Conservation (phyloP, 2,329 filamentous ascomycete species). For the Aspergillus vadensis region DNA sequence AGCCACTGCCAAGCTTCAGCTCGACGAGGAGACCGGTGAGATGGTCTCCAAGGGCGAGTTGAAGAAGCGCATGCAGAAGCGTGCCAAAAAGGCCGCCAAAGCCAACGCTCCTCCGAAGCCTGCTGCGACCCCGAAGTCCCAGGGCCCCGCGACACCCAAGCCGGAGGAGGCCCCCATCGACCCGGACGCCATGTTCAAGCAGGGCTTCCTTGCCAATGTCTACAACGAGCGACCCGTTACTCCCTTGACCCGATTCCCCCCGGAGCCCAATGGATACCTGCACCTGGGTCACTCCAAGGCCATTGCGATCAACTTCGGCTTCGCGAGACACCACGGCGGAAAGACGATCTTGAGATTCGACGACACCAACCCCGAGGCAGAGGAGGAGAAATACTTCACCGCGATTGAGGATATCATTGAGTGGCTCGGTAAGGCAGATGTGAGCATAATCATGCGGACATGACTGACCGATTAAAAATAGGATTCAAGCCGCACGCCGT, state of each 20-base stretch:
- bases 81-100: slow-evolving; percentile 32
- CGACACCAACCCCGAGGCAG: slow-evolving; percentile 92
- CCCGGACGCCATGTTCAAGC: slow-evolving; percentile 73
- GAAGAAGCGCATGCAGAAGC: slow-evolving; percentile 31
- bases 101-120: slow-evolving; percentile 35
- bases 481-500: slow-evolving; percentile 77
- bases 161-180: slow-evolving; percentile 32
- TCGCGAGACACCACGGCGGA: slow-evolving; percentile 81
- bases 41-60: slow-evolving; percentile 32
- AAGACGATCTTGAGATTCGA: slow-evolving; percentile 75
- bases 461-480: neutral
- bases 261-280: slow-evolving; percentile 89
- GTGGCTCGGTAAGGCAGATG: slow-evolving; percentile 62
- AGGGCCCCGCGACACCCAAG: slow-evolving; percentile 26
- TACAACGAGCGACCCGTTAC: slow-evolving; percentile 64
- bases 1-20: slow-evolving; percentile 23
- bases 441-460: neutral
- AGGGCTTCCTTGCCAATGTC: slow-evolving; percentile 73
- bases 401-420: slow-evolving; percentile 85
- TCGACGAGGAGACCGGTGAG: slow-evolving; percentile 26
- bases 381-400: slow-evolving; percentile 85
- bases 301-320: slow-evolving; percentile 95
- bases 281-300: slow-evolving; percentile 95
- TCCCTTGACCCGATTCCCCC: slow-evolving; percentile 70
- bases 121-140: slow-evolving; percentile 38